Base-by-base conservation (phyloP, 768 basidiomycete species). In the Coprinopsis marcescibilis region DNA sequence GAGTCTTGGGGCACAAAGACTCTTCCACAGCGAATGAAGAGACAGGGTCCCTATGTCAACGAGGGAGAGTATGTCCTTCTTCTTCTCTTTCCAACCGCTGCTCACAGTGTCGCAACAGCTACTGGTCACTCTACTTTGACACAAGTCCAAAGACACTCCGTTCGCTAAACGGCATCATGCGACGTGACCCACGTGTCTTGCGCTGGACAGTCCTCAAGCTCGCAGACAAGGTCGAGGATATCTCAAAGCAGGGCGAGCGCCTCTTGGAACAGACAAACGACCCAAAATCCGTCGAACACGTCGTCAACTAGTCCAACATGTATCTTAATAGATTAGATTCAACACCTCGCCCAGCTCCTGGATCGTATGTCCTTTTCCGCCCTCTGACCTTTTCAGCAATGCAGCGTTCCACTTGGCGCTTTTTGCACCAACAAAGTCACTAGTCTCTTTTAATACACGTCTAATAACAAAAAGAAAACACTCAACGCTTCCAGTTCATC, bases 51-150 rank as follows among this genome's bases (percentile, higher is more conserved):
- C 24, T 72, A 65, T 39, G 78, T 84, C 50, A 64, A 62, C 10
- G 56, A 77, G 19, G 90, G 83, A 73, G 90, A 93, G 90, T 91
- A 58, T 63, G 90, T 85, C 6, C 43, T 17, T 27, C 12, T 34
- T 39, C 24, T n/a, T 20, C n/a, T 30, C 29, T 14, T 33, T 32
- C 38, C 48, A 32, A 4, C 3, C 25, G 27, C 15, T 12, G 13
- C 43, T 19, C 41, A 43, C 21, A 33, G 2, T 38, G 15, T 12
- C 29, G 43, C 17, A 51, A 23, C 55, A 94, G 91, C 56, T 92
- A 92, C 62, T 94, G 89, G 89, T 83, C 85, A 3, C 77, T 95
- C 71, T 78, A 89, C 59, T 95, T 93, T 61, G 92, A 95, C 69
- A 79, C 88, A 3, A 85, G 85, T 7, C 91, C 91, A 10, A 70